Conservation (phyloP, 2,329 filamentous ascomycete species). For the Gnomoniopsis smithogilvyi region DNA sequence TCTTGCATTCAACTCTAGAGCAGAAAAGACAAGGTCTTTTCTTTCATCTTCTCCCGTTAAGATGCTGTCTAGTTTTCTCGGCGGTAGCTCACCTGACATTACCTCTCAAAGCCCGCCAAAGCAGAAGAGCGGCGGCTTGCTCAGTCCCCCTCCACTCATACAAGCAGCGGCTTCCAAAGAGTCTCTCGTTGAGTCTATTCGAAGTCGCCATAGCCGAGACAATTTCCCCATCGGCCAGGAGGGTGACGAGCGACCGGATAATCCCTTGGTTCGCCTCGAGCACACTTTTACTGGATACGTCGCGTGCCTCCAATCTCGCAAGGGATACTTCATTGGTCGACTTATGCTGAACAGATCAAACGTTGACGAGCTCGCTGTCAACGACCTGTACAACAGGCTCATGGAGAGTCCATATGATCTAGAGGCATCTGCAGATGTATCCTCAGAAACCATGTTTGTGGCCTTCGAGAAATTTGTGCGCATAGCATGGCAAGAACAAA, state of each 20-base stretch:
- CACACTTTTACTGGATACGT: conserved; percentile 83
- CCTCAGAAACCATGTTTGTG: conserved; percentile 81
- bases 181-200: conserved; percentile 54
- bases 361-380: conserved; percentile 77
- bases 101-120: conserved; percentile 36
- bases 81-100: conserved; percentile 50
- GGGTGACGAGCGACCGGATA: conserved; percentile 51
- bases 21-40: conserved; percentile 65
- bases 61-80: conserved; percentile 78
- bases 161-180: conserved; percentile 25
- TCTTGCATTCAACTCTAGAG: conserved; percentile 57
- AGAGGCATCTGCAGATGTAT: conserved; percentile 70
- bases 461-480: conserved; percentile 92
- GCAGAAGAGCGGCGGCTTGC: conserved; percentile 33
- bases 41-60: conserved; percentile 86
- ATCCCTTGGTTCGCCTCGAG: conserved; percentile 71
- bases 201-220: conserved; percentile 44
- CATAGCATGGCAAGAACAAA: conserved; percentile 83
- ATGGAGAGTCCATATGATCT: conserved; percentile 80
- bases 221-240: conserved; percentile 40
- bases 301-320: conserved; percentile 76
- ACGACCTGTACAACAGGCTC: conserved; percentile 85
- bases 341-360: conserved; percentile 66
- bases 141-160: conserved; percentile 14
- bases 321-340: conserved; percentile 81